These are phyloP conservation scores for Phytopythium cucurbitacearum DNA, from an alignment of 352 stramenopile genomes.

Conservation along the genomic window DNA sequence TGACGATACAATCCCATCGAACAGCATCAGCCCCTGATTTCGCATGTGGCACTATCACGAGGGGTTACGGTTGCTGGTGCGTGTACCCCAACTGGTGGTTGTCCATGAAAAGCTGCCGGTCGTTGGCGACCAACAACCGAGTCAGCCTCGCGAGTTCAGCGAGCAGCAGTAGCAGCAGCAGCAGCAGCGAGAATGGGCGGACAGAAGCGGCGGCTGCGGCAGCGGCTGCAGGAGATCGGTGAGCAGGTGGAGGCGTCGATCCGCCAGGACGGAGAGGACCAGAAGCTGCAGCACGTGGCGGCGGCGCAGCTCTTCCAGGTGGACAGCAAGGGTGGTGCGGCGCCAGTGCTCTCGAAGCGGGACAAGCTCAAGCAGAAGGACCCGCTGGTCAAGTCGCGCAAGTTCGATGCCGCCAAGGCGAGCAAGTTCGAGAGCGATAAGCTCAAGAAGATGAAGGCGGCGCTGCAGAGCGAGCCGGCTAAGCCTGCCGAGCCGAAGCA, in stretches of 20 bases:
- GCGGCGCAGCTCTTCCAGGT: slow-evolving; percentile 79
- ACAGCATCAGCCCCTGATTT: neutral
- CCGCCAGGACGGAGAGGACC: slow-evolving; percentile 66
- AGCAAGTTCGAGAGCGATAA: slow-evolving; percentile 51
- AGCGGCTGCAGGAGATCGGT: slow-evolving; percentile 65
- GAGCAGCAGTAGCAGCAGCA: no score
- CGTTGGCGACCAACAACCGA: neutral
- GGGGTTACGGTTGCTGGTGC: neutral
- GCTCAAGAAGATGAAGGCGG: slow-evolving; percentile 53
- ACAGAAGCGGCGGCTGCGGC: slow-evolving; percentile 49
- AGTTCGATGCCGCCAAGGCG: slow-evolving; percentile 55
- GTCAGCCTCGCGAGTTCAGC: neutral
- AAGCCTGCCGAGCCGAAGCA: slow-evolving; percentile 9
- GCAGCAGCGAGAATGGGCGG: slow-evolving; percentile 26
- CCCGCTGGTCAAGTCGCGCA: slow-evolving; percentile 67
- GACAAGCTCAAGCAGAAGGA: slow-evolving; percentile 71
- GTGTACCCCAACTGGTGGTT: slow-evolving; percentile 4
- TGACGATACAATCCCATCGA: neutral
- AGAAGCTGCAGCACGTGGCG: slow-evolving; percentile 71
- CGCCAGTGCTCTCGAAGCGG: slow-evolving; percentile 54
- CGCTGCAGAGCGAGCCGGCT: slow-evolving; percentile 9
- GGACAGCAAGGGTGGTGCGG: slow-evolving; percentile 56
- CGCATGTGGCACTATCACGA: neutral
- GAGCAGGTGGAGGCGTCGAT: slow-evolving; percentile 75
- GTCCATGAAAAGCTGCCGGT: slow-evolving; percentile 3